Evolutionary conservation across 1,139 yeast species (phyloP), one percentile per base, ranked within the genome.

Genomic region (Candida neerlandica): DNA sequence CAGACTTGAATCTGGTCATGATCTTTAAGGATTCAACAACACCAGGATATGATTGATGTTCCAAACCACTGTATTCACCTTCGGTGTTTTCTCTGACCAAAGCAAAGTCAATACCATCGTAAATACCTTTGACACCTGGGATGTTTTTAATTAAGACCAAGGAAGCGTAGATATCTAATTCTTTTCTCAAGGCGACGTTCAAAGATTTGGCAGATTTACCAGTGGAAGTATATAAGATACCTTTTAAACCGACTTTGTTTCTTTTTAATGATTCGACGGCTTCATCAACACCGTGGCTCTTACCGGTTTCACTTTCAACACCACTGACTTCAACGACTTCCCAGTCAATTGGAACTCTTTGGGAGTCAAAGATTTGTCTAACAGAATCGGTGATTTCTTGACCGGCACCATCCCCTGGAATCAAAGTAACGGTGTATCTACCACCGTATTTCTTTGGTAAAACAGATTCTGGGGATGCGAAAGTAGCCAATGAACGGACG

Each of bases 381-480:
- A 94, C 99, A 35, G 97, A 87, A 71, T 89, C 95, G 53, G 98
- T 87, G 70, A 91, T 89, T 78, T 94, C 97, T 68, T 86, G 87
- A 73, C 99, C 99, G 58, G 92, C 87, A 82, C 99, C 99, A 70
- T 94, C 99, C 71, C 92, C 94, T 56, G 98, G 98, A 64, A 94
- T 87, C 69, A 94, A 80, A 50, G 97, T 91, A 52, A 91, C 96
- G 51, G 92, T 87, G 80, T 82, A 92, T 70, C 86, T 86, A 57
- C 97, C 96, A 61, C 98, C 98, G 75, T 90, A 91, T 77, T 90
- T 89, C 80, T 89, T 89, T 64, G 96, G 96, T 64, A 86, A 77
- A 55, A 82, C 81, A 55, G 84, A 67, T 66, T 84, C 89, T 51
- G 85, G 77, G 43, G 78, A 67, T 55, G 82, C 72, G 64, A 75